These are phyloP conservation scores for Cordyceps militaris DNA, from an alignment of 2,329 filamentous ascomycete genomes.

Conservation along the genomic window DNA sequence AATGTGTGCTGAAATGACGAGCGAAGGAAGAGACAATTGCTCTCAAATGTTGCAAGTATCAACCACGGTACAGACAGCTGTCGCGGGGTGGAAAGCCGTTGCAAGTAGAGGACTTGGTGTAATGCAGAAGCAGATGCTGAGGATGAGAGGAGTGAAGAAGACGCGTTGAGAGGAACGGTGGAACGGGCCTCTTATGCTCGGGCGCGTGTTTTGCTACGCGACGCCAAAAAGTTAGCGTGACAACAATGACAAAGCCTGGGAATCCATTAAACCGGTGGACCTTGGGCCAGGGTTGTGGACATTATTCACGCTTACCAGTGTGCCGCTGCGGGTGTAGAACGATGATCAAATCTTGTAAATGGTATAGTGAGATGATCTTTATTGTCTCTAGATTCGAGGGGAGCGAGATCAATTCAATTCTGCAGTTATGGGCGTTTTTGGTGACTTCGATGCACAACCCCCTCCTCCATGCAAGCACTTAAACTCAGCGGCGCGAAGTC, in stretches of 20 bases:
- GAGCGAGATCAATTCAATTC: not conserved
- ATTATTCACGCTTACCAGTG: not conserved
- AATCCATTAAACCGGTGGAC: conserved; percentile 18
- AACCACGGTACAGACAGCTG: conserved; percentile 21
- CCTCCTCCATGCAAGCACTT: conserved; percentile 9
- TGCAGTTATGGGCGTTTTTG: not conserved
- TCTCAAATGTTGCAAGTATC: conserved; percentile 21
- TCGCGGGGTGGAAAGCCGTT: conserved; percentile 4
- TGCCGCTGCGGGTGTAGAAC: not conserved
- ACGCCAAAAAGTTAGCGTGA: conserved; percentile 21
- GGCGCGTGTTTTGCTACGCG: conserved; percentile 18
- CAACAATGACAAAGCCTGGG: conserved; percentile 20
- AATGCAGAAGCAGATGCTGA: conserved; percentile 15
- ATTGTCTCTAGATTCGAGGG: not conserved
- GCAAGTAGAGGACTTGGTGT: conserved; percentile 5
- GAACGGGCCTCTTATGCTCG: conserved; percentile 30
- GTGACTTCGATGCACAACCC: not conserved
- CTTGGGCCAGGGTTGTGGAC: not conserved
- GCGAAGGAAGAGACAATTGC: conserved; percentile 19
- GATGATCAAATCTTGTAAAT: not conserved
- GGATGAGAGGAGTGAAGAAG: conserved; percentile 17
- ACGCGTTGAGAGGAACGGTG: conserved; percentile 21
- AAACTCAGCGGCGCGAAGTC: conserved; percentile 17
- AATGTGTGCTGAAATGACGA: conserved; percentile 18
- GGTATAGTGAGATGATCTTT: not conserved